Evolutionary conservation across 2,329 filamentous ascomycete species (phyloP).

Genomic region (Penicillium sp.): DNA sequence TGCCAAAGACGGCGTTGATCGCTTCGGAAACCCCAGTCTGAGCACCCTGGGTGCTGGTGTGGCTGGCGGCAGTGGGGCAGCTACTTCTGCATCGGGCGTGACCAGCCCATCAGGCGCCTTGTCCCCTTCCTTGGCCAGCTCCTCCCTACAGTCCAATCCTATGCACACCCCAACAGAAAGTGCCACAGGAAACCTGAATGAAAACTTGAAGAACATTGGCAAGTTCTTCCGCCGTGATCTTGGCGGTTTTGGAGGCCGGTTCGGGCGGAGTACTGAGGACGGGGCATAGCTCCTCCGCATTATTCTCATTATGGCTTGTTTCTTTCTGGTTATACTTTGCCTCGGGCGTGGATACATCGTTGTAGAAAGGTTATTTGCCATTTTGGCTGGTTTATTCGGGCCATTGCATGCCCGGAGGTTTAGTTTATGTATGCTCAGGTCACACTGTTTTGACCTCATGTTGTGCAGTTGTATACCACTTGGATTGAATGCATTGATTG

Average conservation of each 20-base stretch:
- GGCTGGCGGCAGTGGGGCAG: slow-evolving; percentile 23
- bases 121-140: slow-evolving; percentile 18
- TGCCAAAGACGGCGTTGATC: slow-evolving; percentile 71
- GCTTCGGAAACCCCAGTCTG: slow-evolving; percentile 58
- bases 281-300: slow-evolving; percentile 1
- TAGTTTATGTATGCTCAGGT: not conserved
- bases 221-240: slow-evolving; percentile 92
- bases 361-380: not conserved
- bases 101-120: slow-evolving; percentile 21
- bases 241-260: slow-evolving; percentile 63
- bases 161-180: slow-evolving; percentile 19
- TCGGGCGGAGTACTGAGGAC: slow-evolving; percentile 43
- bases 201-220: slow-evolving; percentile 88
- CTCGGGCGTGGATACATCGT: not conserved
- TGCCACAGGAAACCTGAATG: slow-evolving; percentile 67
- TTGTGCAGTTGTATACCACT: slow-evolving; percentile 6
- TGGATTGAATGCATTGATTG: not conserved
- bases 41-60: slow-evolving; percentile 24
- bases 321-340: not conserved
- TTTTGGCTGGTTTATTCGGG: not conserved
- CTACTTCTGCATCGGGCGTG: slow-evolving; percentile 25
- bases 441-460: not conserved
- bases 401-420: not conserved
- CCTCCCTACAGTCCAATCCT: slow-evolving; percentile 18
- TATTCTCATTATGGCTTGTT: not conserved